phyloP scores from a whole-genome alignment of 1,284 basidiomycete genomes.

The Trametes versicolor region DNA sequence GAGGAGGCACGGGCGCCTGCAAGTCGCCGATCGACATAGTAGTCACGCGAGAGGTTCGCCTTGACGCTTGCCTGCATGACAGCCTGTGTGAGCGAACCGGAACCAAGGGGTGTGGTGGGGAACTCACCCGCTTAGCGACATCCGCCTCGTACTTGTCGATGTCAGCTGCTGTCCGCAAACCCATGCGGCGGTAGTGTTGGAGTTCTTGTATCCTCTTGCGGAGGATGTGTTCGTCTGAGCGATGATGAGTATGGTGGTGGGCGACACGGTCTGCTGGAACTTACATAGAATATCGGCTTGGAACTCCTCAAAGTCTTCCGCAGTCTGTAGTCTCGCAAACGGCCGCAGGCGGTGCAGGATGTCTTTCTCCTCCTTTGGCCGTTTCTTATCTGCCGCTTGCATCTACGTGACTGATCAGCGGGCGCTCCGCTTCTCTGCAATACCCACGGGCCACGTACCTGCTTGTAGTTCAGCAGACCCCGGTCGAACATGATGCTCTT shows the following conservation, averaged over 20 bases:
- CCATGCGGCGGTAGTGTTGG: slow-evolving; percentile 88
- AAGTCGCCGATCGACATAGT: slow-evolving; percentile 60
- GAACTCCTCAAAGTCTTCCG: slow-evolving; percentile 92
- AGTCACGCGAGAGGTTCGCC: slow-evolving; percentile 63
- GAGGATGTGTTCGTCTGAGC: slow-evolving; percentile 83
- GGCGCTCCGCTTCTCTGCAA: neutral
- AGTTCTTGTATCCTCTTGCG: slow-evolving; percentile 89
- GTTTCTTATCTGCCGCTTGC: slow-evolving; percentile 90
- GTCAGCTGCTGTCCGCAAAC: slow-evolving; percentile 84
- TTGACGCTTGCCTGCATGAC: slow-evolving; percentile 63
- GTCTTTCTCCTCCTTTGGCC: slow-evolving; percentile 92
- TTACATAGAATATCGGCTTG: slow-evolving; percentile 89
- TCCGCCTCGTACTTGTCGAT: slow-evolving; percentile 89
- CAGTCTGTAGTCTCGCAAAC: slow-evolving; percentile 92
- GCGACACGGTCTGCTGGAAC: slow-evolving; percentile 29
- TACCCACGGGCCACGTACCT: slow-evolving; percentile 59
- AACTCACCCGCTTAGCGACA: slow-evolving; percentile 72
- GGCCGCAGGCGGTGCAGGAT: slow-evolving; percentile 90
- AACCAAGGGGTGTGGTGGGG: neutral
- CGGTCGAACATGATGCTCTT: slow-evolving; percentile 96
- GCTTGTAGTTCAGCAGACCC: slow-evolving; percentile 93
- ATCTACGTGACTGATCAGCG: slow-evolving; percentile 60
- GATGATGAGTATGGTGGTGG: neutral
- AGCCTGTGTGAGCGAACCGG: neutral
- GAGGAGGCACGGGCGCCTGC: slow-evolving; percentile 62